Evolutionary conservation across 2,329 filamentous ascomycete species (phyloP).

Genomic region (Emergomyces orientalis): DNA sequence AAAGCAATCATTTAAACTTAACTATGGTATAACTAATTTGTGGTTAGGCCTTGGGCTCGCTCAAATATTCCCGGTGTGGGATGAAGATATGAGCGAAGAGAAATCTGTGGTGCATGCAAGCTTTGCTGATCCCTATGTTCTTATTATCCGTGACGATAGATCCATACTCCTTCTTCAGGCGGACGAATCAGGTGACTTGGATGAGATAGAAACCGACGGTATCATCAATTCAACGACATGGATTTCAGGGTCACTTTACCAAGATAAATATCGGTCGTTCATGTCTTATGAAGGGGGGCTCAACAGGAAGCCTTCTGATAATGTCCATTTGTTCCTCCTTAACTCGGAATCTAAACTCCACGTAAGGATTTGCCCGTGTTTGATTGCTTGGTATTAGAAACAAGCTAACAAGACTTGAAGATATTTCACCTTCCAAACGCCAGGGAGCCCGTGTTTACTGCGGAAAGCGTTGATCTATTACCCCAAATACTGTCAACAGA

Average conservation of each 20-base stretch:
- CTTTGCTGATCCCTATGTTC: constrained; percentile 76
- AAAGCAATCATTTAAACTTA: not conserved
- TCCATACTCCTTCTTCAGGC: constrained; percentile 72
- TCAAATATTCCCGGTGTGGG: constrained; percentile 86
- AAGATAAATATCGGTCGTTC: constrained; percentile 54
- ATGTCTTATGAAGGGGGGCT: constrained; percentile 23
- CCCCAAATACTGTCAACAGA: constrained; percentile 67
- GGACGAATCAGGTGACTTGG: constrained; percentile 71
- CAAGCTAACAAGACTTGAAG: constrained; percentile 33
- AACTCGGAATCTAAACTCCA: constrained; percentile 64
- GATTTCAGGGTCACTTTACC: constrained; percentile 74
- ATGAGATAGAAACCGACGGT: constrained; percentile 63
- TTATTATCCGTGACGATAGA: constrained; percentile 74
- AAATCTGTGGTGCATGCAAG: constrained; percentile 69
- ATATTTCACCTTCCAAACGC: constrained; percentile 70
- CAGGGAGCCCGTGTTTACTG: constrained; percentile 59
- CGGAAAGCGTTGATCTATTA: constrained; percentile 68
- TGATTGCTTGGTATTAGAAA: not conserved
- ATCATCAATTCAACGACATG: constrained; percentile 58
- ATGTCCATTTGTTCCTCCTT: constrained; percentile 66
- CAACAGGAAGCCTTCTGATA: constrained; percentile 30
- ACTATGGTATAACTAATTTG: constrained; percentile 11
- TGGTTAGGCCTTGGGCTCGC: constrained; percentile 66
- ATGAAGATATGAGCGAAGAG: constrained; percentile 73
- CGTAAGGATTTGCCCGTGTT: constrained; percentile 44